A percentile compares a stretch with the other conserved stretches of the same genome.
These are phyloP conservation scores for Saccharomycopsis javanensis DNA, from an alignment of 805 yeast genomes.

Conservation along the genomic window DNA sequence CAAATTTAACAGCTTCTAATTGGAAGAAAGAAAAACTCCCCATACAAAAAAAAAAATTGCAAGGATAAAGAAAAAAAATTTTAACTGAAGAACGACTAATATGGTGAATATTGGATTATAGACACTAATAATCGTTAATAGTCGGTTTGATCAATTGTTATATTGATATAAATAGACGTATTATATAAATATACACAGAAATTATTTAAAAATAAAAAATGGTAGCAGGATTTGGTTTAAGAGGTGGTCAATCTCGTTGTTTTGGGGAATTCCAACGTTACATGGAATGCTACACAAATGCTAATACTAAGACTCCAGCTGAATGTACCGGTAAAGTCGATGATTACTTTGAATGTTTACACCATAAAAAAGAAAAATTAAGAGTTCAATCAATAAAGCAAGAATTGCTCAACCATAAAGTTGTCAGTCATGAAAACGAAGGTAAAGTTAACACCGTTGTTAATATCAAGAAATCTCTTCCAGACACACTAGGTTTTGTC, in stretches of 20 bases:
- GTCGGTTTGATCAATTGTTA: not conserved
- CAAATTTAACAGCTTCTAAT: not conserved
- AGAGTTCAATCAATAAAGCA: constrained; percentile 23
- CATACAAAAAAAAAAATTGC: not conserved
- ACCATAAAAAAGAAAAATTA: constrained; percentile 35
- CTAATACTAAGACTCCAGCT: constrained; percentile 27
- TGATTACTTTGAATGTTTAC: constrained; percentile 42
- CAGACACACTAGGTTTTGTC: constrained; percentile 23
- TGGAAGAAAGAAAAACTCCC: not conserved
- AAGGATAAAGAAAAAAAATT: not conserved
- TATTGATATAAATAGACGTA: no score
- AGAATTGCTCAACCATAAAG: constrained; percentile 18
- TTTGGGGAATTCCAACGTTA: constrained; percentile 37
- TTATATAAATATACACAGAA: not conserved
- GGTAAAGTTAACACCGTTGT: constrained; percentile 13
- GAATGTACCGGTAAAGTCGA: constrained; percentile 35
- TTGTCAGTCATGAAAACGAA: constrained; percentile 2
- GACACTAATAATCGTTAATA: not conserved
- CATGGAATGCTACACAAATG: constrained; percentile 37
- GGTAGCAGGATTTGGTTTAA: constrained; percentile 32
- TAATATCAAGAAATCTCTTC: constrained; percentile 19
- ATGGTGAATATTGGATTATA: not conserved
- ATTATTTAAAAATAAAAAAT: constrained; percentile 16
- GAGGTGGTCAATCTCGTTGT: constrained; percentile 39
- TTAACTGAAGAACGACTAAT: not conserved